phyloP scores from a whole-genome alignment of 2,329 filamentous ascomycete genomes.

The Hypomyces perniciosus region DNA sequence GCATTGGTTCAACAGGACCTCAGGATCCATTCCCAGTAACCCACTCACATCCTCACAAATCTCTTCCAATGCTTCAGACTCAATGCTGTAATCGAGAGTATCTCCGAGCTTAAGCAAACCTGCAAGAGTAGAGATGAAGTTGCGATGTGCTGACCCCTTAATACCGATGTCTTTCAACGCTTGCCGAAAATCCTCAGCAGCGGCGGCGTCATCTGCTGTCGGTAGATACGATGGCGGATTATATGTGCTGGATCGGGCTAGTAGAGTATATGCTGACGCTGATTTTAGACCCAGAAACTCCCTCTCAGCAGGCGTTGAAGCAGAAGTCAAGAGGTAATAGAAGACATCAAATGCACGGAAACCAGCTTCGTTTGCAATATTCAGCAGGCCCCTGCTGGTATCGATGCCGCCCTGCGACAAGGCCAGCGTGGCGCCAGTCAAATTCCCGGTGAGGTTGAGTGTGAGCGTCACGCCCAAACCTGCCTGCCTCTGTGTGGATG shows the following conservation, averaged over 20 bases:
- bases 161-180: slow-evolving; percentile 89
- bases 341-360: slow-evolving; percentile 96
- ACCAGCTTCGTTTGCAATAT: slow-evolving; percentile 71
- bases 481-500: slow-evolving; percentile 73
- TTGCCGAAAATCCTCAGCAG: slow-evolving; percentile 86
- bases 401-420: slow-evolving; percentile 86
- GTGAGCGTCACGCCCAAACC: slow-evolving; percentile 77
- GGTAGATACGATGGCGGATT: slow-evolving; percentile 81
- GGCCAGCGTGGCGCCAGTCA: slow-evolving; percentile 69
- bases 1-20: slow-evolving; percentile 70
- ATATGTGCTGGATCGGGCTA: slow-evolving; percentile 81
- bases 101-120: slow-evolving; percentile 89
- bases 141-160: slow-evolving; percentile 75
- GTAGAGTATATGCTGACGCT: slow-evolving; percentile 68
- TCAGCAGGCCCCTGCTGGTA: slow-evolving; percentile 70
- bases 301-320: slow-evolving; percentile 79
- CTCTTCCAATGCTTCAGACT: slow-evolving; percentile 77
- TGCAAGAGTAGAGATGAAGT: slow-evolving; percentile 78
- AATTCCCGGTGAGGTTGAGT: slow-evolving; percentile 71
- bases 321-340: slow-evolving; percentile 91
- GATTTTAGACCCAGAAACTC: slow-evolving; percentile 80
- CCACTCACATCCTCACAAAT: slow-evolving; percentile 86
- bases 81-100: slow-evolving; percentile 75
- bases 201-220: slow-evolving; percentile 84
- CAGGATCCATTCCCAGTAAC: slow-evolving; percentile 79